Percentiles rank a stretch among this genome's conserved stretches.
Conservation (phyloP, 2,329 filamentous ascomycete species). For the Dothistroma pini region DNA sequence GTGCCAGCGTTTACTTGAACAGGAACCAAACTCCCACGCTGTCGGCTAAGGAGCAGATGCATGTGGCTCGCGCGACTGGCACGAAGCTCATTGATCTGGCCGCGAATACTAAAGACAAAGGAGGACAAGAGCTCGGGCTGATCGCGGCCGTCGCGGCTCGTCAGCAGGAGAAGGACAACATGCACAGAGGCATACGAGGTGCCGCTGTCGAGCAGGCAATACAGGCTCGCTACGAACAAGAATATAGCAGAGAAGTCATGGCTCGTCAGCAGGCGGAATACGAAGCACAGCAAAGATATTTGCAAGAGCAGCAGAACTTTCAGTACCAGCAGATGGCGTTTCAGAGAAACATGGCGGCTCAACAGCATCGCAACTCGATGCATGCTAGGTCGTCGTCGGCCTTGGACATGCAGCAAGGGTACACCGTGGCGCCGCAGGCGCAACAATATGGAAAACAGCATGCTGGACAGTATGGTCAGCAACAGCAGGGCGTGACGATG, state of each 20-base stretch:
- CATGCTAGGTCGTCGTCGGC: conserved; percentile 7
- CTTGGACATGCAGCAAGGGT: conserved; percentile 8
- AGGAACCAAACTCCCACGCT: conserved; percentile 56
- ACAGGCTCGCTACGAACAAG: conserved; percentile 49
- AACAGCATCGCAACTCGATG: conserved; percentile 13
- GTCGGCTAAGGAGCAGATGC: conserved; percentile 84
- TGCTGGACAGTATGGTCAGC: not conserved
- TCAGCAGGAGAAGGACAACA: conserved; percentile 71
- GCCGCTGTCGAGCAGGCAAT: conserved; percentile 71
- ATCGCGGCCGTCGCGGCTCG: conserved; percentile 76
- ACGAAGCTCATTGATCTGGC: conserved; percentile 69
- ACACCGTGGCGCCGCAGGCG: conserved; percentile 6
- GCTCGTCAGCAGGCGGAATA: conserved; percentile 38
- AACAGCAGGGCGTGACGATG: not conserved
- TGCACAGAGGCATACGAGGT: conserved; percentile 63
- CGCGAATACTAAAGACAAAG: conserved; percentile 40
- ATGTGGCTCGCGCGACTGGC: conserved; percentile 77
- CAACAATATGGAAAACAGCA: not conserved
- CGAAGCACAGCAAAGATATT: conserved; percentile 36
- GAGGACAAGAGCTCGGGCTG: conserved; percentile 49
- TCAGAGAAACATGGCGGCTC: conserved; percentile 15
- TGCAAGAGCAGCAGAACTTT: conserved; percentile 5
- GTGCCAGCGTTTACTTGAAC: conserved; percentile 26
- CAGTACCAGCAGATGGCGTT: conserved; percentile 28
- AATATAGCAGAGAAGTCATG: conserved; percentile 34